These are phyloP conservation scores for Phialophora chinensis DNA, from an alignment of 2,329 filamentous ascomycete genomes.

Conservation along the genomic window DNA sequence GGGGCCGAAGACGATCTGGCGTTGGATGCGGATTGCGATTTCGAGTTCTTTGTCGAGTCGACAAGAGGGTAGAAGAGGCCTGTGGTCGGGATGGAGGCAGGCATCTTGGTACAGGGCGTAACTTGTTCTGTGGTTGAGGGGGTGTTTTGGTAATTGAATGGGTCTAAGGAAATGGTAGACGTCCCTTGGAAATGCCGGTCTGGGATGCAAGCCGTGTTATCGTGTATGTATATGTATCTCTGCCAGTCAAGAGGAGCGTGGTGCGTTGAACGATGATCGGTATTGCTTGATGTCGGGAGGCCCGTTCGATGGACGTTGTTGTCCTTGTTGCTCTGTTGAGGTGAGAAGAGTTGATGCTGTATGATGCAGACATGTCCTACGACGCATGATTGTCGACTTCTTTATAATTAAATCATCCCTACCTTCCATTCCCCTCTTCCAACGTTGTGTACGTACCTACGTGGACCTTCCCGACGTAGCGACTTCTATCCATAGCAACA, in stretches of 20 bases:
- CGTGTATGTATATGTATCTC: neutral
- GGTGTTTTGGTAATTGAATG: neutral
- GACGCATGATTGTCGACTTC: neutral
- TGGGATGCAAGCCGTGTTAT: neutral
- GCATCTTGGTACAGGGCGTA: neutral
- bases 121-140: neutral
- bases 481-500: conserved; percentile 9
- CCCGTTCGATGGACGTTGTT: neutral
- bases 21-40: neutral
- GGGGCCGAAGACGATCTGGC: neutral
- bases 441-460: neutral
- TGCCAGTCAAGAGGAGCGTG: neutral
- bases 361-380: neutral
- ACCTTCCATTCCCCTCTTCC: neutral
- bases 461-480: neutral
- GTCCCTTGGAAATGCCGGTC: neutral
- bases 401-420: neutral
- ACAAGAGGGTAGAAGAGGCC: neutral
- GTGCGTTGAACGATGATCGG: neutral
- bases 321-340: neutral
- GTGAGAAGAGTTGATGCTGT: neutral
- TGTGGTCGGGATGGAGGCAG: neutral
- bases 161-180: neutral
- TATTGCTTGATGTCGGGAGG: neutral
- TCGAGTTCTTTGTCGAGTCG: neutral